phyloP scores from a whole-genome alignment of 169 alveolate species.

The Fabrea salina region DNA sequence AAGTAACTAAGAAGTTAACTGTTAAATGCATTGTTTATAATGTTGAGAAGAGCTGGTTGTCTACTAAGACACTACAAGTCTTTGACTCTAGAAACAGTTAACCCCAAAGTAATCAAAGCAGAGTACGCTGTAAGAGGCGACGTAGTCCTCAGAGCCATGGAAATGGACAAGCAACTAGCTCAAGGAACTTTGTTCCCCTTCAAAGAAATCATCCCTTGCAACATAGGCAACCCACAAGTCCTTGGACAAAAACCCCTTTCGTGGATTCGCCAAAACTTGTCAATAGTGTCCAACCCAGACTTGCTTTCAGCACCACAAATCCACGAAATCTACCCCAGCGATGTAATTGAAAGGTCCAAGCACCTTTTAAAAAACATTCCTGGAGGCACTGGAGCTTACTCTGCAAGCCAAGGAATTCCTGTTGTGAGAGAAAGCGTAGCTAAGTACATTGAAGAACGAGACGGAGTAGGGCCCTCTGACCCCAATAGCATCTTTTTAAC shows the following conservation, averaged over 20 bases:
- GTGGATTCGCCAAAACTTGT: neutral
- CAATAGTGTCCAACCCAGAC: neutral
- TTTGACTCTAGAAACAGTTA: neutral
- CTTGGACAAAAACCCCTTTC: neutral
- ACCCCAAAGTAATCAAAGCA: neutral
- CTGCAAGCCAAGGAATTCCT: slow-evolving; percentile 41
- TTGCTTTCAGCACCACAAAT: too few species aligned
- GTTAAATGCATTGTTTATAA: too few species aligned
- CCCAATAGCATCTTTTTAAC: slow-evolving; percentile 58
- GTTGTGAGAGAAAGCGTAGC: slow-evolving; percentile 35
- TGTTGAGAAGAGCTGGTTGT: too few species aligned
- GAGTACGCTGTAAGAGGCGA: neutral
- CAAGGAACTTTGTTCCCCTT: neutral
- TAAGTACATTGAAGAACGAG: slow-evolving; percentile 48
- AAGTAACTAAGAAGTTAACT: too few species aligned
- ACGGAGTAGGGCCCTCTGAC: slow-evolving; percentile 41
- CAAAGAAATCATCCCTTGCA: neutral
- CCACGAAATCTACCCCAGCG: neutral
- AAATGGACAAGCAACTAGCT: neutral
- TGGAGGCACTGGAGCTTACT: slow-evolving; percentile 47
- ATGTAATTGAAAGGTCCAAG: slow-evolving; percentile 10
- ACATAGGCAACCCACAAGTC: neutral
- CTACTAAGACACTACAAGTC: neutral
- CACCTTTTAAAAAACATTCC: neutral
- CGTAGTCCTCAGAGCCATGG: neutral